Conservation (phyloP, 2,329 filamentous ascomycete genomes). For the Amauroascus verrucosus region DNA sequence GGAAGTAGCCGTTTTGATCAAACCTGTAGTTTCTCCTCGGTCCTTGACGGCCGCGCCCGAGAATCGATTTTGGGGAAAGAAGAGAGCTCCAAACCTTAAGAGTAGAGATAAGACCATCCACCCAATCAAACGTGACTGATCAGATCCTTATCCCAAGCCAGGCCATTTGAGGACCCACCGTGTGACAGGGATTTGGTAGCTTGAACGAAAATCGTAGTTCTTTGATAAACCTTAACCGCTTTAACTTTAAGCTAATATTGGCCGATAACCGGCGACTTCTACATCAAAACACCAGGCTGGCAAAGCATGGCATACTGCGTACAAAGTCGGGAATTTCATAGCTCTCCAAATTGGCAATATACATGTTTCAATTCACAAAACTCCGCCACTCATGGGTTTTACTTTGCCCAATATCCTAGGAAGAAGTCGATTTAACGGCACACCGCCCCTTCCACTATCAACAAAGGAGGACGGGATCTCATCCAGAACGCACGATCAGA, state of each 20-base stretch:
- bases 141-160: not conserved
- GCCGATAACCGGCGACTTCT: not conserved
- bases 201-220: not conserved
- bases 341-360: no score
- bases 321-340: no score
- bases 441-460: not conserved
- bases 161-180: not conserved
- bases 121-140: constrained; percentile 1
- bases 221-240: constrained; percentile 1
- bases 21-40: constrained; percentile 4
- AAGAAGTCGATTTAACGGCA: no score
- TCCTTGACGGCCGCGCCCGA: not conserved
- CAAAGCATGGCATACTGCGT: no score
- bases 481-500: not conserved
- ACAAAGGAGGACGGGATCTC: not conserved
- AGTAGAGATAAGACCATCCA: constrained; percentile 5
- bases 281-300: not conserved
- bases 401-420: no score
- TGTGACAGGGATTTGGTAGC: not conserved
- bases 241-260: constrained; percentile 4
- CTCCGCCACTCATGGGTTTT: no score
- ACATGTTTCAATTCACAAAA: no score
- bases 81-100: constrained; percentile 9
- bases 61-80: not conserved
- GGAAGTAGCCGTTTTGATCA: not conserved